Evolutionary conservation across 441 rosid species (phyloP), one percentile per base, ranked within the genome.

Genomic region (Populus tomentosa): DNA sequence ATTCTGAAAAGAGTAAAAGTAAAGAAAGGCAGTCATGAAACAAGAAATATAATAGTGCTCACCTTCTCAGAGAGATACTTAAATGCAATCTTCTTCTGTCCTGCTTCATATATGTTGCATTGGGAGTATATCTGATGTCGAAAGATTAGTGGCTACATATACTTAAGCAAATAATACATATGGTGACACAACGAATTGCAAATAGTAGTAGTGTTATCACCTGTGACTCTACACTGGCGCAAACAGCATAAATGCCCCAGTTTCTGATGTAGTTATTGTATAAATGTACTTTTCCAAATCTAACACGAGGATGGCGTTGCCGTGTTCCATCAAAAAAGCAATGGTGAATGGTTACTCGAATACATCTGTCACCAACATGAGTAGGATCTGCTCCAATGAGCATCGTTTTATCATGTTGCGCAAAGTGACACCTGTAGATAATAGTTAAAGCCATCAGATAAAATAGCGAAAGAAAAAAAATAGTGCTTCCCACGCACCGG

Each of bases 191-290:
- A 38, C 30, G 40, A 32, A 50, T 28, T n/a, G 1, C 24, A 38
- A 69, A 28, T 24, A 10, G 35, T 24, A 7, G 32, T 63, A 70
- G 71, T 16, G 69, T 70, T 10, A 35, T 81, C 40, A 92, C 98
- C 98, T 93, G 94, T 79, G 98, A 82, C 84, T 94, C 98, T 7
- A 97, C 96, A 73, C 98, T 91, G 65, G 95, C 97, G 73, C 98
- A 92, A 56, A 97, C 94, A n/a, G 98, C 99, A n/a, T 94, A 97
- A 64, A 97, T 88, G 33, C 90, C 90, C 98, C 98, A 93, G 79
- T 90, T 82, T 83, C 97, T 87, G 74, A 93, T 92, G 78, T 94
- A 94, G 84, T 91, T 96, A 82, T 96, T 94, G 77, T 84, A 93
- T 68, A 96, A 78, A 89, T 94, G 98, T 33, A 94, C 89, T 85